Evolutionary conservation across 2,329 filamentous ascomycete species (phyloP).

Genomic region (Passalora sequoiae): DNA sequence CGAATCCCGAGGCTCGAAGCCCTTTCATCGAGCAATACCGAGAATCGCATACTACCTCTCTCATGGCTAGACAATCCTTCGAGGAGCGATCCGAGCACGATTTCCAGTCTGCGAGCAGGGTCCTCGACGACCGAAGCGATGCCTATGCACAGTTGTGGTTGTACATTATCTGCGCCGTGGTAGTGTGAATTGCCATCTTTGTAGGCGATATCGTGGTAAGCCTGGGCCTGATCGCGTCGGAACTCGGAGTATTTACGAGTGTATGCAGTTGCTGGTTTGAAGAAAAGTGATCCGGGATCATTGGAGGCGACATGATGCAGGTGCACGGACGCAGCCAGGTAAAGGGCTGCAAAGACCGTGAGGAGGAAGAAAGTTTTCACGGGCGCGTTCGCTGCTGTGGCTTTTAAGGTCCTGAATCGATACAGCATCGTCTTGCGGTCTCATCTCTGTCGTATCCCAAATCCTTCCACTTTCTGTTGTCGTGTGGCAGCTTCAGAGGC

Average conservation of each 20-base stretch:
- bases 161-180: no score
- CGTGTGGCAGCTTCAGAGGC: no score
- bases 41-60: constrained; percentile 39
- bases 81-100: constrained; percentile 43
- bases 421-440: no score
- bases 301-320: background rate
- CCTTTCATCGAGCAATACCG: constrained; percentile 36
- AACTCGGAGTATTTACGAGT: background rate
- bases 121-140: constrained; percentile 41
- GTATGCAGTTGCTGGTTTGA: constrained; percentile 3
- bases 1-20: background rate
- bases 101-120: constrained; percentile 38
- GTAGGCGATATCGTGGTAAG: no score
- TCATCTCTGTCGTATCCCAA: no score
- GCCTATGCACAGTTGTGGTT: constrained; percentile 39
- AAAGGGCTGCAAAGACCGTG: no score
- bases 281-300: constrained; percentile 3
- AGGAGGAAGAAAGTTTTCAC: no score
- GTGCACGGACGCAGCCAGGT: no score
- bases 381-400: no score
- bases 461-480: no score
- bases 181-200: no score
- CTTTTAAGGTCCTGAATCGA: no score
- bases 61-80: constrained; percentile 41
- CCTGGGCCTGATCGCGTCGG: background rate